A percentile compares a stretch with the other conserved stretches of the same genome.
phyloP scores from a whole-genome alignment of 345 rosid genomes.

The Capsella bursapastoris region DNA sequence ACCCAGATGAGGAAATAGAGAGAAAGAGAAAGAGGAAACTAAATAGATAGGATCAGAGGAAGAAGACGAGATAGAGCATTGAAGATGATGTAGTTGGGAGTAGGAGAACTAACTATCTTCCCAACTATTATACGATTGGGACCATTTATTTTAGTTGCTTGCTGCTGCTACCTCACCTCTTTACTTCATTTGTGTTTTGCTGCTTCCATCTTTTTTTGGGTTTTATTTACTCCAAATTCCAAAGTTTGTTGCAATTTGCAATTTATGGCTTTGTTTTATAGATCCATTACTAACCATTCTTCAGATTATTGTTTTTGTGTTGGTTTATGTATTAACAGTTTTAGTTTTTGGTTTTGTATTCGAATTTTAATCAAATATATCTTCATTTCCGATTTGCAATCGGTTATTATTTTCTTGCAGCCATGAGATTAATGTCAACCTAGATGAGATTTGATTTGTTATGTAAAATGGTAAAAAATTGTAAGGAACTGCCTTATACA shows the following conservation, averaged over 20 bases:
- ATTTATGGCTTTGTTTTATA: background rate
- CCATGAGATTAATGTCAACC: too few species aligned
- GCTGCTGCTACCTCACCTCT: background rate
- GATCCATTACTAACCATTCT: background rate
- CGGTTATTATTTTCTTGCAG: too few species aligned
- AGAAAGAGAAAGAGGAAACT: constrained; percentile 5
- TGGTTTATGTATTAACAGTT: background rate
- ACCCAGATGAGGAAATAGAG: constrained; percentile 42
- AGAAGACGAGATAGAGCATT: constrained; percentile 40
- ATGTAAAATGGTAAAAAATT: too few species aligned
- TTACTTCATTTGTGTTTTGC: background rate
- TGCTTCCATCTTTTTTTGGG: background rate
- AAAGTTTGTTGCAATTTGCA: background rate
- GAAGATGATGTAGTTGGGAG: constrained; percentile 44
- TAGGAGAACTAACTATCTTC: constrained; percentile 43
- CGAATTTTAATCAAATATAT: too few species aligned
- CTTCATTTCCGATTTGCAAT: too few species aligned
- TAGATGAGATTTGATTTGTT: too few species aligned
- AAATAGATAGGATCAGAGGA: constrained; percentile 27
- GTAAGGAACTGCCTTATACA: too few species aligned
- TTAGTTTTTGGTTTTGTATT: background rate
- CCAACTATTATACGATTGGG: constrained; percentile 18
- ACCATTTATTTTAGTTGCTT: background rate
- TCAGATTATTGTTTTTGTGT: background rate
- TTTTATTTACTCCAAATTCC: background rate